These are phyloP conservation scores for Aspergillus arachidicola DNA, from an alignment of 2,329 filamentous ascomycete genomes.

Conservation along the genomic window DNA sequence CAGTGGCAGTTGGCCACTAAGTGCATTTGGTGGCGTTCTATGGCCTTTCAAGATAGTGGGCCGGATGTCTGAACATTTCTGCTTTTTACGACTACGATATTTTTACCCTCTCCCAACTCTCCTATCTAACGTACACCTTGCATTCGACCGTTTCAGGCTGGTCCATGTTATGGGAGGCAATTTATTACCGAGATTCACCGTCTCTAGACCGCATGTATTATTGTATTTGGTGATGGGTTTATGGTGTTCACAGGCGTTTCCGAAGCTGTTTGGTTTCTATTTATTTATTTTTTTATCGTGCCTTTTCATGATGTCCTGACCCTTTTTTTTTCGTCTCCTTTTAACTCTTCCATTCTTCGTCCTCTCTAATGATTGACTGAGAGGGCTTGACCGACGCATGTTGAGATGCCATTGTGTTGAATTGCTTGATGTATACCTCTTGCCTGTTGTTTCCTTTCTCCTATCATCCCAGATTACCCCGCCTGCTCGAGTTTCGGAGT, in stretches of 20 bases:
- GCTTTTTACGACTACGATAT: slow-evolving; percentile 6
- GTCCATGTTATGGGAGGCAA: slow-evolving; percentile 18
- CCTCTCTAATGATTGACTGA: slow-evolving; percentile 22
- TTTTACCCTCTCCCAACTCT: slow-evolving; percentile 10
- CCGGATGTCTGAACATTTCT: slow-evolving; percentile 34
- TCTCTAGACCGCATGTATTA: slow-evolving; percentile 31
- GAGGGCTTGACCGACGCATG: slow-evolving; percentile 16
- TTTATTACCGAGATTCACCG: slow-evolving; percentile 16
- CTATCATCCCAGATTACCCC: neutral
- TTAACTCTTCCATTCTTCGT: slow-evolving; percentile 22
- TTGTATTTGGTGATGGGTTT: slow-evolving; percentile 23
- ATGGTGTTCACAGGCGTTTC: slow-evolving; percentile 21
- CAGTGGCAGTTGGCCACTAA: slow-evolving; percentile 15
- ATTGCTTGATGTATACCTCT: slow-evolving; percentile 21
- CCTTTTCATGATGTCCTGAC: neutral
- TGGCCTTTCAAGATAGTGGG: slow-evolving; percentile 33
- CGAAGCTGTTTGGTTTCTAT: slow-evolving; percentile 17
- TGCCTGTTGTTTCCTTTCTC: slow-evolving; percentile 10
- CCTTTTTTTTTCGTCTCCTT: slow-evolving; percentile 17
- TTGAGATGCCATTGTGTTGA: slow-evolving; percentile 19
- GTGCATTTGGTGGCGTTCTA: slow-evolving; percentile 34
- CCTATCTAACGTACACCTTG: slow-evolving; percentile 12
- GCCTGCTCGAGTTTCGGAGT: slow-evolving; percentile 12
- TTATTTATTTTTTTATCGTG: neutral
- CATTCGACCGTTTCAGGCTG: slow-evolving; percentile 19